Evolutionary conservation across 164 flowering plant genomes (phyloP), one percentile per base, ranked within the genome.

Genomic region (Santalum album): DNA sequence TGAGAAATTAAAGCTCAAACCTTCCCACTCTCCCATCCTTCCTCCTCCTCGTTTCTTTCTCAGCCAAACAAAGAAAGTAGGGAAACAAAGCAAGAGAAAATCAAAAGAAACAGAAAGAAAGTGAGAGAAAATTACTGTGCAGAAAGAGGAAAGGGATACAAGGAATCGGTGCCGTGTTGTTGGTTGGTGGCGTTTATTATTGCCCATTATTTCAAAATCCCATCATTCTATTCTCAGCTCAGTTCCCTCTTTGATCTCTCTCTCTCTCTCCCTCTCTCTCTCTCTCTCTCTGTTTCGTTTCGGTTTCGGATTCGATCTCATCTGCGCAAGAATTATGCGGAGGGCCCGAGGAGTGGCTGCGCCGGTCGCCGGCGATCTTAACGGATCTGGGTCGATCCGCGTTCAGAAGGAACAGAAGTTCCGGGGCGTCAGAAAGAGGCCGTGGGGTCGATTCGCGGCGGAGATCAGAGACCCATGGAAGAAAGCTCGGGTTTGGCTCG

Each of bases 381-480:
- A 34, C 24, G 65, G 61, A 42, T 46, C 66, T 19, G 62, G 61
- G 39, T n/a, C 53, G 1, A 46, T 18, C 16, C 40, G 46, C 48
- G 7, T 12, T 0, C 36, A 9, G 9, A 57, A 57, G 23, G 87
- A 81, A 61, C 54, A 60, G 5, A 73, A 77, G 26, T 88, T 66
- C 64, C 59, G 90, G 35, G 96, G 96, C 2, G 94, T 88, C 0
- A 34, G 90, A 22, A 83, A 77, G 72, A 68, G 94, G 54, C 96
- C 94, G 14, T 85, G 90, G 90, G 92, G 96, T 0, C 53, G 86
- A 57, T 88, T 67, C 64, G 92, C 92, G 0, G 96, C 88, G 1
- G 92, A 88, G 77, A 88, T 85, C 62, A 63, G 92, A 52, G 90
- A 88, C 49, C 96, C 96, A 0, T 67, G 69, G 74, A 88, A 83